These are phyloP conservation scores for Ascochyta lentis DNA, from an alignment of 2,329 filamentous ascomycete species.

Conservation along the genomic window DNA sequence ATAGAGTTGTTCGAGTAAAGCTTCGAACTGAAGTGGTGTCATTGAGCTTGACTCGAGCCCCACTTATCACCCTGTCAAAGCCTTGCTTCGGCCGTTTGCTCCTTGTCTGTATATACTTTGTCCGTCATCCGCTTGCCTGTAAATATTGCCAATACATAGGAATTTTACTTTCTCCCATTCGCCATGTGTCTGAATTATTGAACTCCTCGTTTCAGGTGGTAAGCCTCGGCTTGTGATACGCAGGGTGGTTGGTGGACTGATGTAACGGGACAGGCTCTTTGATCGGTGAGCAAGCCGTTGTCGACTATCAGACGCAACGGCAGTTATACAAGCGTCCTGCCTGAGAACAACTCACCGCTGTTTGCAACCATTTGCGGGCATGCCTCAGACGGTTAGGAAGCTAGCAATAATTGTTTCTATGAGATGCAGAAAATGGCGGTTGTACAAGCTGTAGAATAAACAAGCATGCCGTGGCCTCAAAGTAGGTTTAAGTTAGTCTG, in stretches of 20 bases:
- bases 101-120: background rate
- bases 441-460: background rate
- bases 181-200: background rate
- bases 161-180: background rate
- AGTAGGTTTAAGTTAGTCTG: background rate
- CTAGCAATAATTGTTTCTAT: background rate
- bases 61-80: background rate
- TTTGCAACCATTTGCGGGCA: background rate
- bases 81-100: background rate
- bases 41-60: background rate
- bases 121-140: background rate
- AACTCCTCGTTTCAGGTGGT: background rate
- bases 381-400: background rate
- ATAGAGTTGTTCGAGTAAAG: constrained; percentile 42
- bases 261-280: background rate
- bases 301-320: background rate
- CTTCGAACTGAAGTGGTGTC: background rate
- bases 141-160: background rate
- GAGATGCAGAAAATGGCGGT: background rate
- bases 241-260: background rate
- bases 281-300: constrained; percentile 8
- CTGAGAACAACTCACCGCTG: constrained; percentile 2
- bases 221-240: background rate
- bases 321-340: background rate
- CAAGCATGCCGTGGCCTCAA: background rate